Conservation (phyloP, 768 basidiomycete species). For the Trametopsis cervina region DNA sequence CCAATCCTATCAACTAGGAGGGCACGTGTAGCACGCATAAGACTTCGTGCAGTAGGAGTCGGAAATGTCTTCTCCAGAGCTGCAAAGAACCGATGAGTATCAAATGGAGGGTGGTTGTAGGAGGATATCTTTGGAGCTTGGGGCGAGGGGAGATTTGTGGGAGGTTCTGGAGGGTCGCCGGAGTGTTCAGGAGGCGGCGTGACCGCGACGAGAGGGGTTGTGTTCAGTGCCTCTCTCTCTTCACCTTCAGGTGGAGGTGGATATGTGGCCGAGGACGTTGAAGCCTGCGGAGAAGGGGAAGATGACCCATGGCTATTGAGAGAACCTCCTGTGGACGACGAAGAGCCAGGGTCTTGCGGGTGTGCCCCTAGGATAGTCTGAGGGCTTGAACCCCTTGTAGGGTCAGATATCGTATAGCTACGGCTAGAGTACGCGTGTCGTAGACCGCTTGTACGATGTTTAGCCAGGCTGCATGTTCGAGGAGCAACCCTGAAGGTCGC, state of each 20-base stretch:
- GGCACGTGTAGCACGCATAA: constrained; percentile 81
- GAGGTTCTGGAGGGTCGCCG: constrained; percentile 12
- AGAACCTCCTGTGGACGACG: background rate
- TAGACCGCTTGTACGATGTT: background rate
- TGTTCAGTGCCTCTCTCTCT: too few relatives aligned
- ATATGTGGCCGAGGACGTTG: background rate
- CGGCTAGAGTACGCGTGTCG: background rate
- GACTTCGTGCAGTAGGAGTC: constrained; percentile 61
- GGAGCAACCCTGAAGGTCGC: background rate
- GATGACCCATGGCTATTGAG: too few relatives aligned
- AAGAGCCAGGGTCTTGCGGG: constrained; percentile 16
- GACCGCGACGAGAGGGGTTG: constrained; percentile 2
- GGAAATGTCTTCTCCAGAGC: constrained; percentile 72
- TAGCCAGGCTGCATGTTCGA: background rate
- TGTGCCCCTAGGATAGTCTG: constrained; percentile 11
- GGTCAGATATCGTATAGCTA: background rate
- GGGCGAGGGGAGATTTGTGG: constrained; percentile 15
- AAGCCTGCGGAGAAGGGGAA: constrained; percentile 6
- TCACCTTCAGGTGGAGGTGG: background rate
- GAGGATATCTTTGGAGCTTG: constrained; percentile 20
- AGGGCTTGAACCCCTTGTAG: background rate
- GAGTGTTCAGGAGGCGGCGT: constrained; percentile 10
- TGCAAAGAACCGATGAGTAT: constrained; percentile 72
- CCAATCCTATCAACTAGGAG: constrained; percentile 72
- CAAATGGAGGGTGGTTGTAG: constrained; percentile 69